Base-by-base conservation (phyloP, 352 stramenopile genomes). In the Nothophytophthora sp. region DNA sequence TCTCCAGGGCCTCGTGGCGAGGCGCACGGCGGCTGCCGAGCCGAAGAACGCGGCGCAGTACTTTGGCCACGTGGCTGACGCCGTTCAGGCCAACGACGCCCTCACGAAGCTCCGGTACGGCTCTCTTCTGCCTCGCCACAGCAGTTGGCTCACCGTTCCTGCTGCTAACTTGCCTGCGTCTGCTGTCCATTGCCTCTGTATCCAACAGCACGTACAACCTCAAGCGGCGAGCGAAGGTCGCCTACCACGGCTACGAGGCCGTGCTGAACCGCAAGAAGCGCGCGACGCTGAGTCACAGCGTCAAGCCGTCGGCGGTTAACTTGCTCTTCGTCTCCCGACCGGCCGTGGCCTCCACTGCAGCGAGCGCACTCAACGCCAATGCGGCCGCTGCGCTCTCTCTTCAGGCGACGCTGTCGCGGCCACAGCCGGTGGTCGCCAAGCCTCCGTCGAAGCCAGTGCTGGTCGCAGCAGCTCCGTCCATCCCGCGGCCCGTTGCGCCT, bases 221-320 rank as follows among this genome's bases (percentile, higher is more conserved):
- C 27, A 91, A 89, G 63, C 76, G 83, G 39, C 57, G 77, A 25
- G 71, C 69, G 42, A 72, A 82, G 33, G 63, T 90, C 2, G 66
- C 70, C 7, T 73, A 76, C 43, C 60, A 87, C 15, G 83, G 81
- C 28, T 91, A 92, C 50, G 83, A 93, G 55, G 69, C 74, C 7
- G 83, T 93, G 16, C 49, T 93, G 20, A 92, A 70, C 46, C 68
- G 76, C 24, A 87, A 86, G 50, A 93, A 93, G 52, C 81, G 83
- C 22, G 50, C 56, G 8, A 40, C 53, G 0, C 45, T 80, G 10
- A 55, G 50, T 7, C 33, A 32, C 7, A 62, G 36, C 24, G 30
- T 66, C 10, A 78, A 75, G 18, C 38, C 63, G 4, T 63, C 50
- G 13, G 32, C 55, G n/a, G 25, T 30, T 18, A 67, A 50, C 18